These are phyloP conservation scores for Ananas comosus DNA, from an alignment of 176 grass and related monocot genomes.

Conservation along the genomic window DNA sequence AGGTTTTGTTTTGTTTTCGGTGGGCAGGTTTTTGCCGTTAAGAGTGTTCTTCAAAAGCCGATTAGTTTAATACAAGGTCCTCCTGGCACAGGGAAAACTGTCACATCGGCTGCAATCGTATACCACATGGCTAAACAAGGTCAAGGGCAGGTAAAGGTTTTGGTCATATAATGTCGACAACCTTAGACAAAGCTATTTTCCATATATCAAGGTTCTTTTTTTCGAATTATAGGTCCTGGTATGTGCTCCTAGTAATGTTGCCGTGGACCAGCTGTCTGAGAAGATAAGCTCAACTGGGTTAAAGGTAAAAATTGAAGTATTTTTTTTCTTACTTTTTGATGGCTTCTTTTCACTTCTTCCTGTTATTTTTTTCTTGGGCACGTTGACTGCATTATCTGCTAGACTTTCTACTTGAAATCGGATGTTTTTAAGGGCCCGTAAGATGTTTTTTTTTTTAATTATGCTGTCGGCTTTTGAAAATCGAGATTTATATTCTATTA, in stretches of 20 bases:
- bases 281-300: conserved; percentile 98
- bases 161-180: conserved; percentile 13
- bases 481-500: too few species aligned
- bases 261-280: conserved; percentile 95
- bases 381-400: neutral
- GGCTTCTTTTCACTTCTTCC: neutral
- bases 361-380: neutral
- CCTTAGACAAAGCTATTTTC: conserved; percentile 4
- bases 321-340: neutral
- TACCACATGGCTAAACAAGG: conserved; percentile 99
- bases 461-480: too few species aligned
- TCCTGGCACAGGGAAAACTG: conserved; percentile 96
- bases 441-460: too few species aligned
- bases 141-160: conserved; percentile 79
- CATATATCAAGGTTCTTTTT: conserved; percentile 14
- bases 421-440: too few species aligned
- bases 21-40: conserved; percentile 89
- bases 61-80: conserved; percentile 99
- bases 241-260: conserved; percentile 97
- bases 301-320: conserved; percentile 41
- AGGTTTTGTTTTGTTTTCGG: conserved; percentile 6
- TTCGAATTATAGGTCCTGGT: conserved; percentile 70
- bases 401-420: too few species aligned
- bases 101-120: conserved; percentile 97
- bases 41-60: conserved; percentile 99